These are phyloP conservation scores for Senecio squalidus DNA, from an alignment of 140 eudicot species.

Conservation along the genomic window DNA sequence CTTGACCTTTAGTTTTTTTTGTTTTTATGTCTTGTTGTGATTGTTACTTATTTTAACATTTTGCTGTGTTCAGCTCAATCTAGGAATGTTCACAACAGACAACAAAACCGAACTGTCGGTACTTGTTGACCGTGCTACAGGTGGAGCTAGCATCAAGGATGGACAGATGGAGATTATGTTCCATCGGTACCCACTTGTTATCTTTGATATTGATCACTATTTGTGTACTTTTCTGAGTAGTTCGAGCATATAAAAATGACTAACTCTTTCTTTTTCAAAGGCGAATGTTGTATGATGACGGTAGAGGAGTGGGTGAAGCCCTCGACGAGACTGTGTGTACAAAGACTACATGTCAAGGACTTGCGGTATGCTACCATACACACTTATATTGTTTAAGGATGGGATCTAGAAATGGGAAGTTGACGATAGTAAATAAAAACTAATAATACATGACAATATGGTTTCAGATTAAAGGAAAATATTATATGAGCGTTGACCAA, in stretches of 20 bases:
- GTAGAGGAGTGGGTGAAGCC: constrained; percentile 83
- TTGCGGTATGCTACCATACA: constrained; percentile 43
- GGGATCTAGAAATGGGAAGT: neutral
- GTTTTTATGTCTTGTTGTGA: neutral
- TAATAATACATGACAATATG: constrained; percentile 18
- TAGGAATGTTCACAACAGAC: constrained; percentile 68
- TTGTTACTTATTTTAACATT: too few relatives aligned
- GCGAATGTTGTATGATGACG: constrained; percentile 62
- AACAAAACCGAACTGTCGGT: constrained; percentile 65
- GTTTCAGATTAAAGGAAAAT: constrained; percentile 69
- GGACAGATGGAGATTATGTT: constrained; percentile 91
- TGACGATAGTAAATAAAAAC: neutral
- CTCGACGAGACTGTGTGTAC: constrained; percentile 79
- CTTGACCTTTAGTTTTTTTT: neutral
- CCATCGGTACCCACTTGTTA: constrained; percentile 51
- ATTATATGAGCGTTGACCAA: constrained; percentile 49
- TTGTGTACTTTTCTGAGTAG: neutral
- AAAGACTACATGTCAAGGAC: constrained; percentile 63
- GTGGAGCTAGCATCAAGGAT: constrained; percentile 87
- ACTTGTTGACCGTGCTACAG: constrained; percentile 89
- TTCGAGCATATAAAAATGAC: constrained; percentile 1
- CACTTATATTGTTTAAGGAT: neutral
- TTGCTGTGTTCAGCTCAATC: constrained; percentile 58
- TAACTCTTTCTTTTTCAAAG: constrained; percentile 26
- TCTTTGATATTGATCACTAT: neutral